Percentiles rank a stretch among this genome's conserved stretches.
Evolutionary conservation across 768 basidiomycete species (phyloP).

Genomic region (Tricholoma sp.): DNA sequence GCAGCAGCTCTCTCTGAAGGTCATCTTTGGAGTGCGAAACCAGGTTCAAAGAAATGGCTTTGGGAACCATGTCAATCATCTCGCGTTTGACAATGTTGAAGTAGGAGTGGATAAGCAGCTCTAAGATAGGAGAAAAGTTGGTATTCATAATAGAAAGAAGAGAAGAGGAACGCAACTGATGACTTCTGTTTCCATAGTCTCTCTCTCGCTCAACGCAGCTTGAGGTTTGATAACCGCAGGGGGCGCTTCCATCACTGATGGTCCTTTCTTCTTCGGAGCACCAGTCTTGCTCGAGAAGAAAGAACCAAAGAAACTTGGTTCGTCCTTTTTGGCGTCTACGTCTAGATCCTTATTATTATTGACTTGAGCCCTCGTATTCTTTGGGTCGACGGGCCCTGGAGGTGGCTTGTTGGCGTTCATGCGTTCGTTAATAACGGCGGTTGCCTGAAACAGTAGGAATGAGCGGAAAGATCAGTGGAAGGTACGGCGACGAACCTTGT

Average conservation of each 20-base stretch:
- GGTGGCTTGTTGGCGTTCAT: constrained; percentile 76
- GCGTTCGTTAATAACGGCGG: constrained; percentile 80
- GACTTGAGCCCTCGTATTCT: constrained; percentile 55
- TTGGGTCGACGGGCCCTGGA: constrained; percentile 52
- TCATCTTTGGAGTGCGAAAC: constrained; percentile 93
- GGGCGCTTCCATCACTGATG: constrained; percentile 58
- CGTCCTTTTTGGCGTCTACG: constrained; percentile 84
- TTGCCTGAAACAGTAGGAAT: constrained; percentile 49
- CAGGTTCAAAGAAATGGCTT: constrained; percentile 87
- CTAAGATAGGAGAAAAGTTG: constrained; percentile 30
- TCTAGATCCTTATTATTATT: constrained; percentile 97
- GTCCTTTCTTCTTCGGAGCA: constrained; percentile 53
- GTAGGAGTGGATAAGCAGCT: constrained; percentile 93
- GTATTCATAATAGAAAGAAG: background rate
- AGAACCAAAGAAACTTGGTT: constrained; percentile 88
- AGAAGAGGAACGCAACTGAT: constrained; percentile 69
- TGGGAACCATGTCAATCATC: constrained; percentile 99
- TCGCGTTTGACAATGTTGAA: constrained; percentile 99
- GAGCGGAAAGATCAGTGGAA: background rate
- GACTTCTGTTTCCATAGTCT: constrained; percentile 98
- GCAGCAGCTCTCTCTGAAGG: constrained; percentile 88
- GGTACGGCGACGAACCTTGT: constrained; percentile 51
- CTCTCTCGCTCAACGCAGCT: constrained; percentile 85
- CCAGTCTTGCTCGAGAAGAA: constrained; percentile 80
- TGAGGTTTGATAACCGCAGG: constrained; percentile 87